Evolutionary conservation across 225 moss, liverwort and hornwort genomes (phyloP), one percentile per base, ranked within the genome.

Genomic region (Pleurozium schreberi): DNA sequence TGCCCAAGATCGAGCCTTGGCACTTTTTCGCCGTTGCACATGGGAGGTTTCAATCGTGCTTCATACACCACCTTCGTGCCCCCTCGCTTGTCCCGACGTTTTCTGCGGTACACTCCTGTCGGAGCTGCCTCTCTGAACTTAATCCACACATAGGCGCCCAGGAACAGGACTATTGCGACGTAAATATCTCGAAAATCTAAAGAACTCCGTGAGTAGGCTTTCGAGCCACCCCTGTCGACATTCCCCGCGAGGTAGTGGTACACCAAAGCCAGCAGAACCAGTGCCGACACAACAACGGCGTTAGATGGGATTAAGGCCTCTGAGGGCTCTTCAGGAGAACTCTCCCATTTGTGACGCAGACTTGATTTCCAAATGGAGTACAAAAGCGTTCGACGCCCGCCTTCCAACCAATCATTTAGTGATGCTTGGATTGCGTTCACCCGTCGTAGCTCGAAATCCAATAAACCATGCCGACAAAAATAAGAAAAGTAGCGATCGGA

Each of bases 321-420:
- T 2, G 25, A 9, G 55, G 78, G 15, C 6, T 78, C 38, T 78
- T 10, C 25, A 23, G 1, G 36, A 52, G 0, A 5, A 20, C 4
- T 1, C 75, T 17, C 9, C n/a, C 6, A 6, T 6, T 12, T 6
- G 2, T 3, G 6, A 8, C 5, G 2, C 8, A 2, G 0, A 23
- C 28, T 18, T 74, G 47, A 27, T 5, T 18, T 6, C 30, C 10
- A 0, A 0, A 74, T 0, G 49, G 49, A 34, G 34, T 52, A 13
- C 52, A 22, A 0, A 34, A 36, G 8, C 22, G 8, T 14, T 36
- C 2, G 22, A 52, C 22, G 52, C 22, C 76, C 22, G 8, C 5
- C 0, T 34, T 34, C 5, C 75, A 21, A 13, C 21, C 52, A 34
- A 76, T 34, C 12, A 34, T 14, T 55, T 1, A 83, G 18, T 11